Evolutionary conservation across 2,329 filamentous ascomycete species (phyloP), one percentile per base, ranked within the genome.

Genomic region (Colletotrichum costaricense): DNA sequence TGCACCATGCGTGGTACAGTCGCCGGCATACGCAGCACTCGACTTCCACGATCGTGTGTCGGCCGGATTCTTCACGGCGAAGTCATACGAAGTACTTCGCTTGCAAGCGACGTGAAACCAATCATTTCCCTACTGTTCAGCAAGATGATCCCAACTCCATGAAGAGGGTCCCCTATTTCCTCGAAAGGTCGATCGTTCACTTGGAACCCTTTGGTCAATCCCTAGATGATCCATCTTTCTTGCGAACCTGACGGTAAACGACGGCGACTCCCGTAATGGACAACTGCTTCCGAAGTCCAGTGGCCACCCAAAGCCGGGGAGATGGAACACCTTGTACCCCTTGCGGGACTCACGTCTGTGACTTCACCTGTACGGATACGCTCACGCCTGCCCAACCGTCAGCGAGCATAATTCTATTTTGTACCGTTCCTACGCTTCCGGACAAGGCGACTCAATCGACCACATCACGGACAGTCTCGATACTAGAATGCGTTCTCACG

Each of bases 231-330:
- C 22, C 65, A 59, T 57, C n/a, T 54, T 30, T 58, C 22, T 69
- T 22, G 38, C 24, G 33, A 52, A 42, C 22, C 14, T 33, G 28
- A 69, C 54, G 58, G 52, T 19, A 63, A 30, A 52, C 63, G 52
- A 42, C 58, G 42, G 38, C 33, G 54, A 63, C 56, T 68, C 52
- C 69, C 64, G 64, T 46, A 33, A 58, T 35, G 33, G 46, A 58
- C 26, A 59, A 35, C 49, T 38, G 22, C 60, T 26, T 28, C 26
- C 7, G n/a, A 49, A 49, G 49, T 26, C 30, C 58, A 52, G 35
- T 33, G 56, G 26, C 66, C 26, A 59, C 19, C 69, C 56, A 33
- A 58, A 63, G 69, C 69, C 65, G 66, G 30, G 59, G 59, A 59
- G 28, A 60, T 33, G 69, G 65, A 56, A 64, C 60, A 26, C 59